These are phyloP conservation scores for Quillaja saponaria DNA, from an alignment of 306 rosid species.

Conservation along the genomic window DNA sequence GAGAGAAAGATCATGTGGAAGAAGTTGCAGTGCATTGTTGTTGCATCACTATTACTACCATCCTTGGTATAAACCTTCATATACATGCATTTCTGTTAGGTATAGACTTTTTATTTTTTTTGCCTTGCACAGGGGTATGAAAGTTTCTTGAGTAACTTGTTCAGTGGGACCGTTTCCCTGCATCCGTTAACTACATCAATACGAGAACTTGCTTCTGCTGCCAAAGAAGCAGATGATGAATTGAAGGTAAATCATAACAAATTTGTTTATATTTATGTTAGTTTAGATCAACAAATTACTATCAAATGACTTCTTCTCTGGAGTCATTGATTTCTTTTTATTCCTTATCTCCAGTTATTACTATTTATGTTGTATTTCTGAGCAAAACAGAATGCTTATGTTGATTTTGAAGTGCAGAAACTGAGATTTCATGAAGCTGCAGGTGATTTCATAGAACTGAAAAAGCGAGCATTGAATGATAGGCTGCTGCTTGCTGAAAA, in stretches of 20 bases:
- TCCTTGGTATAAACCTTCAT: not conserved
- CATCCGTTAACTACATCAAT: slow-evolving; percentile 58
- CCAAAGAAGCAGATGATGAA: slow-evolving; percentile 67
- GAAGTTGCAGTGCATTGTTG: too few relatives aligned
- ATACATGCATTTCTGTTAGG: not conserved
- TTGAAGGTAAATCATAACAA: slow-evolving; percentile 43
- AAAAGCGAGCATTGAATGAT: slow-evolving; percentile 71
- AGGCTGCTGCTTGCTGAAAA: slow-evolving; percentile 72
- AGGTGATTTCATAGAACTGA: slow-evolving; percentile 37
- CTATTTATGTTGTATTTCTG: slow-evolving; percentile 9
- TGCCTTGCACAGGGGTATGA: slow-evolving; percentile 44
- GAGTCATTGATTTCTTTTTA: not conserved
- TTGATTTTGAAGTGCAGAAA: slow-evolving; percentile 43
- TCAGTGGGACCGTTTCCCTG: slow-evolving; percentile 51
- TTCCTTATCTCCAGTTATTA: not conserved
- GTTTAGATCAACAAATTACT: not conserved
- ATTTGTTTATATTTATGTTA: not conserved
- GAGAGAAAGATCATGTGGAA: too few relatives aligned
- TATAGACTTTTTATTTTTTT: too few relatives aligned
- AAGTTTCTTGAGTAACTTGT: slow-evolving; percentile 47
- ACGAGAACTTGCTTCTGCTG: slow-evolving; percentile 65
- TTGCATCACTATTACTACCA: too few relatives aligned
- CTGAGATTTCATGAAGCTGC: slow-evolving; percentile 46
- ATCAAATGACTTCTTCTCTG: slow-evolving; percentile 4
- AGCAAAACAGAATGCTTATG: not conserved